Evolutionary conservation across 108 stramenopile genomes (phyloP), one percentile per base, ranked within the genome.

Genomic region (Cyclotella cryptica): DNA sequence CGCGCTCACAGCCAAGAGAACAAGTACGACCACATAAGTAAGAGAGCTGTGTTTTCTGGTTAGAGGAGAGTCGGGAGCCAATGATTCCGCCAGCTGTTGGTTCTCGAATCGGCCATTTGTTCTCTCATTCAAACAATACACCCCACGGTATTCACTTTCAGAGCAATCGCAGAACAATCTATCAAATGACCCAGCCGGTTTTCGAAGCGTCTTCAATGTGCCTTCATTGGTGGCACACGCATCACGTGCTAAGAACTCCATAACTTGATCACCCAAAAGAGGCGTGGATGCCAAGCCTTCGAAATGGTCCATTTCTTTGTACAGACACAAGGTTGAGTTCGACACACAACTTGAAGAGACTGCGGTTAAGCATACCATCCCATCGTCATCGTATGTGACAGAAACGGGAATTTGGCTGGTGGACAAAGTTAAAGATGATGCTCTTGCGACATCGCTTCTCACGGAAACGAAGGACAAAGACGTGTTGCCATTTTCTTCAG

Each of bases 91-190:
- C 8, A 8, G 11, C 58, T 30, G 11, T 22, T 11, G 21, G 19
- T 64, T 41, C 13, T 64, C 63, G 43, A 19, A n/a, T n/a, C n/a
- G n/a, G n/a, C n/a, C n/a, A n/a, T n/a, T 43, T 3, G 21, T 44
- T 44, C 28, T 41, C n/a, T n/a, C n/a, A 43, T 64, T 41, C 22
- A 64, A 64, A 64, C 63, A 64, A 64, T n/a, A 64, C 63, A 64
- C 41, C 19, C 63, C 63, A 22, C n/a, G 17, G 21, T 43, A 64
- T 64, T 41, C 63, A 44, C 28, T 44, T 43, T 13, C 13, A 10
- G 39, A 13, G 21, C 63, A 64, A 24, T 21, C 63, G 43, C 63
- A 64, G 21, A 64, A n/a, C n/a, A n/a, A n/a, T n/a, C n/a, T n/a
- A n/a, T n/a, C n/a, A n/a, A n/a, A n/a, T n/a, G n/a, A n/a, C n/a